Evolutionary conservation across 1,284 basidiomycete genomes (phyloP).

Genomic region (Mycena citricolor): DNA sequence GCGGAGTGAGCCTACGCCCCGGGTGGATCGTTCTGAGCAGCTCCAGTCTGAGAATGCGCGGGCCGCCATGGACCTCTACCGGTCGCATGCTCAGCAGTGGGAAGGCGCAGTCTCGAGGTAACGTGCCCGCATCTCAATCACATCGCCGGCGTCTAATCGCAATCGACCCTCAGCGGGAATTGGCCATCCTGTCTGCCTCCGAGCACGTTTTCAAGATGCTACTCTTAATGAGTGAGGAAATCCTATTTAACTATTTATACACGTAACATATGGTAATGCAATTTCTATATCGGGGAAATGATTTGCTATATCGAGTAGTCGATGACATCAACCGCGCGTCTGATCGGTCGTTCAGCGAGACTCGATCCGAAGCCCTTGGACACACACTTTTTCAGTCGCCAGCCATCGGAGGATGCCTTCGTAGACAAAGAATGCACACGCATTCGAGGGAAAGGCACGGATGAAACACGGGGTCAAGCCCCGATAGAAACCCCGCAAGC

Average conservation of each 20-base stretch:
- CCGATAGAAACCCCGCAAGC: slow-evolving; percentile 60
- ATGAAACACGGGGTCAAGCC: slow-evolving; percentile 60
- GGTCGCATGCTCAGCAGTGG: slow-evolving; percentile 66
- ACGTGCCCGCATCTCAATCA: too few relatives aligned
- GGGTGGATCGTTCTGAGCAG: too few relatives aligned
- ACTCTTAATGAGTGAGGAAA: slow-evolving; percentile 42
- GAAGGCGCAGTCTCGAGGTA: slow-evolving; percentile 58
- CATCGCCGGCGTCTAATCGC: too few relatives aligned
- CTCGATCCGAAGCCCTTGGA: background rate
- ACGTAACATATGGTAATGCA: slow-evolving; percentile 1
- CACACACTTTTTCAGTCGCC: slow-evolving; percentile 61
- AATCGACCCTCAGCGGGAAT: too few relatives aligned
- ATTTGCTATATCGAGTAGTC: slow-evolving; percentile 13
- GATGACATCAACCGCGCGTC: slow-evolving; percentile 24
- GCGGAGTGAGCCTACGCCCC: slow-evolving; percentile 29
- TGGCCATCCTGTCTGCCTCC: slow-evolving; percentile 80
- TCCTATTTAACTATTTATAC: slow-evolving; percentile 8
- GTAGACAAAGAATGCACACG: slow-evolving; percentile 70
- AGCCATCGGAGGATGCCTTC: slow-evolving; percentile 64
- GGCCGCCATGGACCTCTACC: slow-evolving; percentile 73
- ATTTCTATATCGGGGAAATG: slow-evolving; percentile 3
- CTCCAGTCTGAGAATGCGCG: slow-evolving; percentile 73
- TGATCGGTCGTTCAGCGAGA: slow-evolving; percentile 18
- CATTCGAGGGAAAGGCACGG: slow-evolving; percentile 73
- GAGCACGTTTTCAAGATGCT: slow-evolving; percentile 75